Evolutionary conservation across 2,329 filamentous ascomycete genomes (phyloP).

Genomic region (Fusarium napiforme): DNA sequence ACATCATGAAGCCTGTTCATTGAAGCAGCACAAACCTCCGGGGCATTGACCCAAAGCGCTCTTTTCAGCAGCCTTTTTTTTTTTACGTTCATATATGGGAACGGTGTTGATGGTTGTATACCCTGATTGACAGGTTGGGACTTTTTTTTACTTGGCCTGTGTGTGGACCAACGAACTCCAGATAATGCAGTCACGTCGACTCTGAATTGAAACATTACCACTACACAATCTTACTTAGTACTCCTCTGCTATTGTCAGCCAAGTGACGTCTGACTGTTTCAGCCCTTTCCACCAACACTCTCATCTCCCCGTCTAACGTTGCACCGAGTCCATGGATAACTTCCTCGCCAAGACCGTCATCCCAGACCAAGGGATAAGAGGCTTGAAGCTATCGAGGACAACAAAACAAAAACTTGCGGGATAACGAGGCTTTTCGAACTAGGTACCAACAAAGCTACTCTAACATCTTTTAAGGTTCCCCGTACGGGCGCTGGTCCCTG

Average conservation of each 20-base stretch:
- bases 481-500: not conserved
- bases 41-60: not conserved
- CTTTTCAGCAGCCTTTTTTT: not conserved
- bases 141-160: constrained; percentile 8
- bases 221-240: not conserved
- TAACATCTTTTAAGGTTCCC: not conserved
- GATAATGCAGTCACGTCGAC: constrained; percentile 34
- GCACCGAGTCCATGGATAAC: constrained; percentile 5
- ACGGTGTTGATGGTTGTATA: constrained; percentile 38
- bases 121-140: constrained; percentile 36
- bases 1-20: not conserved
- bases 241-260: not conserved
- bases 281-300: not conserved
- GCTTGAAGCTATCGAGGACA: not conserved
- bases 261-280: constrained; percentile 4
- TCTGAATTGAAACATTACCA: constrained; percentile 19
- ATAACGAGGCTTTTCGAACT: not conserved
- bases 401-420: not conserved
- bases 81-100: not conserved
- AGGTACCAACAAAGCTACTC: not conserved
- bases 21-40: not conserved
- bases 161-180: constrained; percentile 7
- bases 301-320: not conserved
- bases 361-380: not conserved
- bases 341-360: not conserved